Base-by-base conservation (phyloP, 768 basidiomycete species). In the Phanerochaete sordida region DNA sequence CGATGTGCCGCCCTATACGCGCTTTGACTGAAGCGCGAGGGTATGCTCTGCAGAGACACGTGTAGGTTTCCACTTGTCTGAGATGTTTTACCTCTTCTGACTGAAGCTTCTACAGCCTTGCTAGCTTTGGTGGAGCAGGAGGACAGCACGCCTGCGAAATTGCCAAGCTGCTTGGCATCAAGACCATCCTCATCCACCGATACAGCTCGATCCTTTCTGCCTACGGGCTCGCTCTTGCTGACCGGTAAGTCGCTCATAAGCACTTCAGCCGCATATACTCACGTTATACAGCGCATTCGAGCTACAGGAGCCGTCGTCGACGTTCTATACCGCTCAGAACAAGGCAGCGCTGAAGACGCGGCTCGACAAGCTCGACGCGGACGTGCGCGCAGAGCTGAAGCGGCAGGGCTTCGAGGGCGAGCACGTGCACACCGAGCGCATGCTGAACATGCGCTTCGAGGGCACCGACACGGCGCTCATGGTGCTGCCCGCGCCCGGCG, bases 111-210 rank as follows among this genome's bases (percentile, higher is more conserved):
- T 35, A 27, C 63, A 93, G 91, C 43, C 73, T 93, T 26, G 90
- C 91, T 7, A 90, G 88, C 64, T 95, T 95, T 64, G 93, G 93
- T 5, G 93, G 94, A 27, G 91, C 91, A 11, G 92, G 93, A 4
- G 93, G 93, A 2, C 94, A 95, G 65, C 93, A 95, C 62, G 95
- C 93, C 12, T 94, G 92, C 78, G 94, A 95, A 70, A 95, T 96
- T 51, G 95, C 94, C 0, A 79, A 81, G 24, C 78, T 92, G 7
- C 79, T 98, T 3, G 93, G 93, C 4, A 96, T 97, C 66, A 87
- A 86, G 69, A 92, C 86, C 7, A 88, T 96, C 64, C 74, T 96
- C 45, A 89, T 97, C 52, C 94, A 95, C 70, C 84, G 90, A 24
- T 93, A 95, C 71, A 95, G 92, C 56, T 96, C 94, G 6, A 91